Evolutionary conservation across 169 alveolate genomes (phyloP), one percentile per base, ranked within the genome.

Genomic region (Plasmodium gallinaceum): DNA sequence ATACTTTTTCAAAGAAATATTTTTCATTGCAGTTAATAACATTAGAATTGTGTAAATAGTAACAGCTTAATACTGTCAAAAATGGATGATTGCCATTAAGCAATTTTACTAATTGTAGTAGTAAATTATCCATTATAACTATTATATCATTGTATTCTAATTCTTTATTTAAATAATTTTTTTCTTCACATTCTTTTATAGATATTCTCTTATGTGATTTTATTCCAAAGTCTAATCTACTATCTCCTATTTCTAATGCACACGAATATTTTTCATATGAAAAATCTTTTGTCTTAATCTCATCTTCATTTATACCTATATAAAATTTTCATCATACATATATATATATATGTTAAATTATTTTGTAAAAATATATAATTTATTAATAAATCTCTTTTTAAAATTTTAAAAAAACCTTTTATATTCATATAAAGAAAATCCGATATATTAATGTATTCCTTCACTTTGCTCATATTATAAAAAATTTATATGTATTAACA

Each of bases 131-230:
- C 68, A 57, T 86, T 4, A 86, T 71, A 39, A 61, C 8, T 8
- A 83, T 26, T 61, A 83, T 83, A 57, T 83, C 85, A 54, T 83
- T 37, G 10, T 16, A 37, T 0, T 42, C n/a, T 46, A 71, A 58
- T 70, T 71, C 71, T 7, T 64, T 43, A 12, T 71, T 58, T 83
- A 83, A 0, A 39, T 69, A 83, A 37, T 58, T 46, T 46, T 26
- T 83, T 14, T 86, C 75, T 86, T 86, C 92, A 58, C 92, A 86
- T 24, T 86, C 92, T 12, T 70, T 72, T 86, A 86, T 58, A 5
- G 73, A 32, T 60, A 86, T 60, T 16, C 92, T 69, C 12, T 71
- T 86, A 70, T 86, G 88, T 24, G 92, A 88, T 32, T 86, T 58
- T 32, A 86, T 72, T 24, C 92, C 92, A 10, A 60, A 43, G 51